Percentiles rank a stretch among this genome's conserved stretches.
phyloP scores from a whole-genome alignment of 345 rosid genomes.

The Populus alba region DNA sequence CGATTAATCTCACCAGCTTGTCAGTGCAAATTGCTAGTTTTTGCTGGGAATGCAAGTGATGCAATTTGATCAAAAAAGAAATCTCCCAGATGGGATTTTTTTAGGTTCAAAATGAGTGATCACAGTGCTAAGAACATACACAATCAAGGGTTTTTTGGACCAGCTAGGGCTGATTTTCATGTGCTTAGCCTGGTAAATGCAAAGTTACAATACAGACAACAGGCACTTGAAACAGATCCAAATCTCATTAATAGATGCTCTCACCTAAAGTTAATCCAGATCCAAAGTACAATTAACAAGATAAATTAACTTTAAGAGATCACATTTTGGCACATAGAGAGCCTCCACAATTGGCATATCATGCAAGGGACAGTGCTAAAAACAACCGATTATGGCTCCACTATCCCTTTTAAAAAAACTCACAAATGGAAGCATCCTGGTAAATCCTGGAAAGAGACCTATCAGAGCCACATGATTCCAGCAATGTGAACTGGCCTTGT shows the following conservation, averaged over 20 bases:
- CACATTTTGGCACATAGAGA: not conserved
- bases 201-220: not conserved
- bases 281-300: not conserved
- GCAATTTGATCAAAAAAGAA: no score
- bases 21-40: no score
- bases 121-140: not conserved
- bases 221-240: not conserved
- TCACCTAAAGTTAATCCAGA: not conserved
- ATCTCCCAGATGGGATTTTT: no score
- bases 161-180: not conserved
- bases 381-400: not conserved
- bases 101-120: not conserved
- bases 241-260: not conserved
- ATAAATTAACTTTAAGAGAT: not conserved
- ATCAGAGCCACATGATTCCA: not conserved
- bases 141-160: not conserved
- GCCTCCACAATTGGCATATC: not conserved
- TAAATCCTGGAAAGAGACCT: not conserved
- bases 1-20: no score
- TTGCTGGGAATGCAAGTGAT: no score
- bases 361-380: no score
- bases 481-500: not conserved
- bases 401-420: not conserved
- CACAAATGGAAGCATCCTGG: not conserved
- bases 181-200: not conserved